Base-by-base conservation (phyloP, 768 basidiomycete genomes). In the Brasilioporus rufonigricans region DNA sequence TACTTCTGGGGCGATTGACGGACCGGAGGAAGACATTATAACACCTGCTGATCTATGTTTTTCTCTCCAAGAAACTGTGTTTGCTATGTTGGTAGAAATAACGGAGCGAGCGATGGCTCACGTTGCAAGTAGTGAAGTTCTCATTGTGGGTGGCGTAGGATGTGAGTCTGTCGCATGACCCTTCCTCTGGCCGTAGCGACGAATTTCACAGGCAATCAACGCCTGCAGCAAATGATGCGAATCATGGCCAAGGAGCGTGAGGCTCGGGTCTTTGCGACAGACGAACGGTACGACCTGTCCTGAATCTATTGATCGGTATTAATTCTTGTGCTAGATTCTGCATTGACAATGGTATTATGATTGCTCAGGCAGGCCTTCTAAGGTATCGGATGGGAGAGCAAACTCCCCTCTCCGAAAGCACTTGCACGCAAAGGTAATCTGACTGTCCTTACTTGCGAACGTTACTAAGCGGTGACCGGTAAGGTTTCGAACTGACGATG, bases 311-410 rank as follows among this genome's bases (percentile, higher is more conserved):
- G 33, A 32, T 16, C 16, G 11, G 27, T 45, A 45, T 49, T 53
- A 46, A 50, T 10, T 19, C 19, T 40, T 43, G 36, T 21, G n/a
- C n/a, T 62, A 96, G 95, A 50, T 98, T 96, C 72, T 98, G 97
- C 72, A 98, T 99, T 56, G 97, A 99, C 70, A 99, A 99, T 62
- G 97, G 97, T 1, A 96, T 98, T 62, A 99, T 99, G 97, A 98
- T 99, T 51, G 96, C 97, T 3, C 97, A 99, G 66, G 97, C 97
- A 7, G 97, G 97, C 6, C 79, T 99, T 27, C 77, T 99, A 35
- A 85, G 87, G 58, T 93, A 84, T 69, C 81, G 97, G 3, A 98
- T 95, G 93, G 97, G 96, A 24, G 80, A 85, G 57, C 72, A 74
- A 44, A 98, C 94, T 0, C 80, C 87, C 2, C 66, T 98, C 27